These are phyloP conservation scores for Hypoxylon sp. DNA, from an alignment of 2,329 filamentous ascomycete genomes.

Conservation along the genomic window DNA sequence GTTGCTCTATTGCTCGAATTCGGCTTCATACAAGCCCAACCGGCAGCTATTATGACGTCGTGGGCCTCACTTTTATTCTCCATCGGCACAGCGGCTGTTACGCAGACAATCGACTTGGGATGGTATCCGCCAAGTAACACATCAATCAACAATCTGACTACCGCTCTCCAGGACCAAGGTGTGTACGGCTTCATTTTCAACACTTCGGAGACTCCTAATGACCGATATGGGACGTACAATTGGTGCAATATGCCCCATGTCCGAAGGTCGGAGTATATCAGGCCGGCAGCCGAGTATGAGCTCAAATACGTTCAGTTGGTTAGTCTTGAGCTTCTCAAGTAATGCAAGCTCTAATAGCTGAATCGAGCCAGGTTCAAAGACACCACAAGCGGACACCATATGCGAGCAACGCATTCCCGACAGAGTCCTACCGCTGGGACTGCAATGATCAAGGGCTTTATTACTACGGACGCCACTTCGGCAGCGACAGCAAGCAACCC, in stretches of 20 bases:
- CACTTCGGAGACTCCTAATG: slow-evolving; percentile 70
- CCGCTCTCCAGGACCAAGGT: slow-evolving; percentile 71
- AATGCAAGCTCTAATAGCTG: slow-evolving; percentile 2
- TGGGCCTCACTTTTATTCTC: slow-evolving; percentile 15
- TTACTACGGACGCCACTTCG: slow-evolving; percentile 75
- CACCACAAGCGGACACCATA: slow-evolving; percentile 91
- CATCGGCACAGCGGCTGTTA: not conserved
- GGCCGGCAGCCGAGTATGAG: slow-evolving; percentile 68
- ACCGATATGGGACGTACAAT: slow-evolving; percentile 77
- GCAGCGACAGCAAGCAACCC: slow-evolving; percentile 38
- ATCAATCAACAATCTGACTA: slow-evolving; percentile 72
- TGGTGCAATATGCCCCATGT: slow-evolving; percentile 93
- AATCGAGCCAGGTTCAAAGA: slow-evolving; percentile 73
- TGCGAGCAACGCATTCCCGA: slow-evolving; percentile 81
- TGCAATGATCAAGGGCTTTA: slow-evolving; percentile 80
- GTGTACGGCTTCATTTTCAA: slow-evolving; percentile 83
- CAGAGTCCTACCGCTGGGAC: slow-evolving; percentile 80
- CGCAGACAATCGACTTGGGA: slow-evolving; percentile 57
- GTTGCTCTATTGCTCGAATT: slow-evolving; percentile 11
- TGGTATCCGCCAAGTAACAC: slow-evolving; percentile 73
- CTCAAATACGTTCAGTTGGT: slow-evolving; percentile 83
- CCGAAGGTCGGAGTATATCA: slow-evolving; percentile 74
- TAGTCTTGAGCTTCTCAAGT: slow-evolving; percentile 52
- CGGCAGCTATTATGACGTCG: slow-evolving; percentile 21
- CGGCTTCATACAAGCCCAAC: slow-evolving; percentile 4